Evolutionary conservation across 2,329 filamentous ascomycete genomes (phyloP).

Genomic region (Botrytis paeoniae): DNA sequence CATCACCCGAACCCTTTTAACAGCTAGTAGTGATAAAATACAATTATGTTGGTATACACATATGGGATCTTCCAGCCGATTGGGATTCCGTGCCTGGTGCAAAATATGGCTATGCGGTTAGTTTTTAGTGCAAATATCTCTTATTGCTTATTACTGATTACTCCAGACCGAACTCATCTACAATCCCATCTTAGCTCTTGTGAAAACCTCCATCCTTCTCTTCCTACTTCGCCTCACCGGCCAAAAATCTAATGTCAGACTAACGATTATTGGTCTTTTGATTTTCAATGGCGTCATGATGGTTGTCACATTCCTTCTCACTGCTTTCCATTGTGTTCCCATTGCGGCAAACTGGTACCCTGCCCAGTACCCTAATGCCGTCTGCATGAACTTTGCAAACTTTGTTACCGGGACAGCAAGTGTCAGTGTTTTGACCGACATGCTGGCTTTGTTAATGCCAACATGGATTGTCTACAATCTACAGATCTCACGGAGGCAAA

Average conservation of each 20-base stretch:
- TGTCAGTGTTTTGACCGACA: slow-evolving; percentile 19
- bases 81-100: neutral
- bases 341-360: slow-evolving; percentile 21
- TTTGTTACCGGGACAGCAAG: slow-evolving; percentile 16
- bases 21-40: neutral
- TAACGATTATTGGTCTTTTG: slow-evolving; percentile 33
- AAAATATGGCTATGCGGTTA: slow-evolving; percentile 10
- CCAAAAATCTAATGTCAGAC: slow-evolving; percentile 39
- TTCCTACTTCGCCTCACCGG: slow-evolving; percentile 45
- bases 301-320: slow-evolving; percentile 8
- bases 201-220: slow-evolving; percentile 47
- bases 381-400: slow-evolving; percentile 21
- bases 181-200: slow-evolving; percentile 46
- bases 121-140: neutral
- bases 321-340: slow-evolving; percentile 20
- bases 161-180: slow-evolving; percentile 32
- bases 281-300: slow-evolving; percentile 16
- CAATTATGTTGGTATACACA: neutral
- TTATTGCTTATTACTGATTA: neutral
- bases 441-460: slow-evolving; percentile 19
- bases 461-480: slow-evolving; percentile 26
- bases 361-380: slow-evolving; percentile 14
- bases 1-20: neutral
- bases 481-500: slow-evolving; percentile 20
- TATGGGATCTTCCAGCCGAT: neutral